Evolutionary conservation across 1,284 basidiomycete genomes (phyloP).

Genomic region (Calocybe gambosa): DNA sequence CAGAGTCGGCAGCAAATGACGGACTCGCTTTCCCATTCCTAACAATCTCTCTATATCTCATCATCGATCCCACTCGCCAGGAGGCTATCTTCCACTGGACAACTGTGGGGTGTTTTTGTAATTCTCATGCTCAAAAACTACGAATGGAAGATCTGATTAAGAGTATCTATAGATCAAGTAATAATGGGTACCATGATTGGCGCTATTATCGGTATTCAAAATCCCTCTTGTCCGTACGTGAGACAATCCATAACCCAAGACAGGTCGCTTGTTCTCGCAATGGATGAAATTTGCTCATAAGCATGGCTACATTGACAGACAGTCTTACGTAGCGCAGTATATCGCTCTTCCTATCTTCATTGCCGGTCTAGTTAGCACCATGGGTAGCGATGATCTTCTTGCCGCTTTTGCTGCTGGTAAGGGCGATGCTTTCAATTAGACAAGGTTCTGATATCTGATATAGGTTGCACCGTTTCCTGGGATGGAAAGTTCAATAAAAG

Average conservation of each 20-base stretch:
- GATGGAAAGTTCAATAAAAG: conserved; percentile 87
- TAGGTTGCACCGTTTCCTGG: conserved; percentile 88
- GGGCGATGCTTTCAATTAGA: conserved; percentile 7
- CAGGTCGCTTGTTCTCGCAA: conserved; percentile 68
- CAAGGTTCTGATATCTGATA: background rate
- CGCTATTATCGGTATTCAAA: conserved; percentile 54
- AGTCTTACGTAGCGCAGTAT: conserved; percentile 90
- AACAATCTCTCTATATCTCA: conserved; percentile 82
- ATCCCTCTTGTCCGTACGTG: background rate
- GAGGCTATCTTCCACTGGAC: conserved; percentile 76
- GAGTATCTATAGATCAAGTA: conserved; percentile 66
- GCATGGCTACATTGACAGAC: conserved; percentile 78
- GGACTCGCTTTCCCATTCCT: conserved; percentile 93
- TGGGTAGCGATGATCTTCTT: conserved; percentile 83
- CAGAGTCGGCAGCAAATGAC: conserved; percentile 79
- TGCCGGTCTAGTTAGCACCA: conserved; percentile 69
- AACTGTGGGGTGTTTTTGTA: conserved; percentile 74
- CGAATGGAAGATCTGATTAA: background rate
- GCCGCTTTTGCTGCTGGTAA: conserved; percentile 88
- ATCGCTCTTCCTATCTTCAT: conserved; percentile 79
- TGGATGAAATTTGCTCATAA: conserved; percentile 79
- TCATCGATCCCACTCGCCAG: conserved; percentile 58
- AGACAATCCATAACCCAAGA: background rate
- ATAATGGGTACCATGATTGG: conserved; percentile 80
- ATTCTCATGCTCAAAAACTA: conserved; percentile 20